A percentile compares a stretch with the other conserved stretches of the same genome.
These are phyloP conservation scores for Ascochyta viciae-villosae DNA, from an alignment of 2,329 filamentous ascomycete genomes.

Conservation along the genomic window DNA sequence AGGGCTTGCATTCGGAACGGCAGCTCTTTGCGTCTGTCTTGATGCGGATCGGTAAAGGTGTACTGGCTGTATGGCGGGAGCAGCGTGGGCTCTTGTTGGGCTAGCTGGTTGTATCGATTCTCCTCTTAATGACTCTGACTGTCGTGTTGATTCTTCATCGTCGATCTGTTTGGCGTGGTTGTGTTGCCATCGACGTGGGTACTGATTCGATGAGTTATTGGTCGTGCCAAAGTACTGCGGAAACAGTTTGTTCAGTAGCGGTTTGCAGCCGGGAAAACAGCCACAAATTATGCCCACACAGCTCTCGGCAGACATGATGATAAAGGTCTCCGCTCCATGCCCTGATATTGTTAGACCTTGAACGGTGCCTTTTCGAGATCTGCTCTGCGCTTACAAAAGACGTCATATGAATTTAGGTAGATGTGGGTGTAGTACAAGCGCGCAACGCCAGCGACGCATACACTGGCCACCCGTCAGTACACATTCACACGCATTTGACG, in stretches of 20 bases:
- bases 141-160: conserved; percentile 6
- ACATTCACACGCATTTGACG: neutral
- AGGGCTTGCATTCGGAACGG: neutral
- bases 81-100: neutral
- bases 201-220: conserved; percentile 3
- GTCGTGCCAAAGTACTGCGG: conserved; percentile 35
- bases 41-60: neutral
- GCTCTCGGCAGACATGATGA: conserved; percentile 38
- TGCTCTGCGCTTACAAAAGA: conserved; percentile 28
- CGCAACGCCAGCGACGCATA: conserved; percentile 40
- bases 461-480: conserved; percentile 37
- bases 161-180: conserved; percentile 8
- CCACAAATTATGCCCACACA: conserved; percentile 42
- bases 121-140: neutral
- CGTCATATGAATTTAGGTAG: conserved; percentile 37
- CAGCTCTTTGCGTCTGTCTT: neutral
- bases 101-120: neutral
- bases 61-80: neutral
- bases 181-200: conserved; percentile 13
- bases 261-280: conserved; percentile 44
- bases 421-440: conserved; percentile 39
- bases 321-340: conserved; percentile 37
- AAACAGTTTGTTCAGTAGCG: conserved; percentile 35
- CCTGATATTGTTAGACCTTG: conserved; percentile 10
- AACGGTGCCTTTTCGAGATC: neutral